These are phyloP conservation scores for Lichtheimia hyalospora DNA, from an alignment of 371 early-diverging fungal species.

Conservation along the genomic window DNA sequence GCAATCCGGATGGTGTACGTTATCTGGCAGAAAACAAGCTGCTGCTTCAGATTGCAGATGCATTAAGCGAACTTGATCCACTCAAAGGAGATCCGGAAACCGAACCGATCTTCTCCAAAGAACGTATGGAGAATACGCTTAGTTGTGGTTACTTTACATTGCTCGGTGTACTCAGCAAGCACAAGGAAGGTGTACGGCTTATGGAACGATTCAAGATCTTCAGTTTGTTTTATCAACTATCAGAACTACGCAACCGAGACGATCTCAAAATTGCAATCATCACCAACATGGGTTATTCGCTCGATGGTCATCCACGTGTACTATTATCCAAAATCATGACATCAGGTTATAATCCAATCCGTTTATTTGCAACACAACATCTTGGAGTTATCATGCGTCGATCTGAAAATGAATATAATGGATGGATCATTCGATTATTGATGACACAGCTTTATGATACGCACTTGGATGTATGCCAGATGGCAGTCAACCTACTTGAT, in stretches of 20 bases:
- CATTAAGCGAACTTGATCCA: constrained; percentile 74
- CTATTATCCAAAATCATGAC: constrained; percentile 84
- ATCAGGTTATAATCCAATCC: constrained; percentile 76
- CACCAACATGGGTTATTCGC: constrained; percentile 72
- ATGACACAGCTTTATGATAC: constrained; percentile 86
- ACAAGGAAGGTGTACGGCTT: constrained; percentile 66
- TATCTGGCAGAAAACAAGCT: constrained; percentile 70
- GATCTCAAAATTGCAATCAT: constrained; percentile 81
- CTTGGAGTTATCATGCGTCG: constrained; percentile 65
- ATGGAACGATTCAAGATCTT: constrained; percentile 80
- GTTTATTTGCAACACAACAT: constrained; percentile 77
- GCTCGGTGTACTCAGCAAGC: constrained; percentile 66
- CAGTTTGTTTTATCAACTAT: constrained; percentile 77
- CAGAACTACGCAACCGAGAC: constrained; percentile 79
- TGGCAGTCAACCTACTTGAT: constrained; percentile 72
- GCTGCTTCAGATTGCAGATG: constrained; percentile 66
- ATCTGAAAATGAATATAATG: constrained; percentile 61
- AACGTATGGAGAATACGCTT: constrained; percentile 70
- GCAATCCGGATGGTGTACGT: constrained; percentile 67
- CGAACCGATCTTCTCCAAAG: constrained; percentile 79
- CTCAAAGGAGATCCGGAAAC: constrained; percentile 35
- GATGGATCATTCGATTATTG: constrained; percentile 77
- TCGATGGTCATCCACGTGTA: constrained; percentile 83
- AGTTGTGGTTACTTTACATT: constrained; percentile 82
- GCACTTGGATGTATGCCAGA: constrained; percentile 69